These are phyloP conservation scores for Salix purpurea DNA, from an alignment of 345 rosid genomes.

Conservation along the genomic window DNA sequence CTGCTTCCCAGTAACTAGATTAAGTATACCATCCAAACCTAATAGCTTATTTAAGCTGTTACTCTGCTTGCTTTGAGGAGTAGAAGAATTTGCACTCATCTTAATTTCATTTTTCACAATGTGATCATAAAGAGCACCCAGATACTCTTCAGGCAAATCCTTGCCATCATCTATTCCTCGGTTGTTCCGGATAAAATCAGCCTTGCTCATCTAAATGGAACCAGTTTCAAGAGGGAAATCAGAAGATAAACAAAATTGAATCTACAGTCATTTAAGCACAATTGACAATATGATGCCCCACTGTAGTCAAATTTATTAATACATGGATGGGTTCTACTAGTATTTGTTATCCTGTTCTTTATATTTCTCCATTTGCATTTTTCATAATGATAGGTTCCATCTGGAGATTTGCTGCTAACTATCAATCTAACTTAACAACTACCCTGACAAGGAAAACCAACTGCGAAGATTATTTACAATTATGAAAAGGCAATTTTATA, in stretches of 20 bases:
- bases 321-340: background rate
- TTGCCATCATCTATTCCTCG: constrained; percentile 96
- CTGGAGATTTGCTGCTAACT: background rate
- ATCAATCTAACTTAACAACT: background rate
- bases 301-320: background rate
- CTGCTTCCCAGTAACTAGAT: constrained; percentile 78
- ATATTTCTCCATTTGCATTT: background rate
- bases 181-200: constrained; percentile 78
- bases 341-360: background rate
- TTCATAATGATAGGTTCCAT: background rate
- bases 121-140: constrained; percentile 76
- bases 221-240: constrained; percentile 27
- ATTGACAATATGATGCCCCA: background rate
- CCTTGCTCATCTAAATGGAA: constrained; percentile 72
- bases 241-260: constrained; percentile 17
- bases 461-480: background rate
- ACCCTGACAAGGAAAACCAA: background rate
- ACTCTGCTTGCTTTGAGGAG: constrained; percentile 77
- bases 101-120: constrained; percentile 88
- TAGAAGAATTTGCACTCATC: constrained; percentile 75
- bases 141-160: constrained; percentile 90
- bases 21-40: constrained; percentile 92
- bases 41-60: constrained; percentile 79
- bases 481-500: background rate
- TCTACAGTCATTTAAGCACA: background rate